Conservation (phyloP, 495 filamentous ascomycete genomes). For the Aspergillus olivimuriae region DNA sequence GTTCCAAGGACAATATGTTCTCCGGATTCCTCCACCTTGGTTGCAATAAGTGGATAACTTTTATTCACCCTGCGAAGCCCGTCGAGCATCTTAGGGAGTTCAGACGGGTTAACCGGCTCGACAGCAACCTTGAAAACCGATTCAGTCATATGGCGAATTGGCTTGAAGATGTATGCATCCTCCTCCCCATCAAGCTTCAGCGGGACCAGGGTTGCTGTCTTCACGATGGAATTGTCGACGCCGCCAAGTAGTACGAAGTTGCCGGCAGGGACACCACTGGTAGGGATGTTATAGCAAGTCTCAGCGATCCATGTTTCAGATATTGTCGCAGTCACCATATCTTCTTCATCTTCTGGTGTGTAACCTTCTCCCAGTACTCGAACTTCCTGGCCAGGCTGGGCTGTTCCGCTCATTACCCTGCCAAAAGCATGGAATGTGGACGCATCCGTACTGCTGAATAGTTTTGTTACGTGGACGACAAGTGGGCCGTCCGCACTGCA, state of each 20-base stretch:
- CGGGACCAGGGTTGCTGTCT: conserved; percentile 91
- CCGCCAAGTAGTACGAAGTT: conserved; percentile 88
- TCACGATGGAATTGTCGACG: conserved; percentile 97
- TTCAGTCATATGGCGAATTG: conserved; percentile 90
- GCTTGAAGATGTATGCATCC: conserved; percentile 90
- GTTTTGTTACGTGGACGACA: conserved; percentile 84
- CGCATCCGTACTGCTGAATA: conserved; percentile 85
- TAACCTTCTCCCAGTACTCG: conserved; percentile 94
- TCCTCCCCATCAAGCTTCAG: conserved; percentile 75
- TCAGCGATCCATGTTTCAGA: conserved; percentile 89
- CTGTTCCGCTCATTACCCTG: conserved; percentile 89
- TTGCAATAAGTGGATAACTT: conserved; percentile 88
- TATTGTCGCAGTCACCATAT: conserved; percentile 89
- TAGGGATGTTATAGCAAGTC: conserved; percentile 85
- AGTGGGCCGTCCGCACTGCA: conserved; percentile 90
- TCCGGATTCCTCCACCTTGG: conserved; percentile 97
- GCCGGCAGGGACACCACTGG: conserved; percentile 89
- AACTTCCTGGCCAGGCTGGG: conserved; percentile 71
- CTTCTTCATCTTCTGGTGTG: conserved; percentile 95
- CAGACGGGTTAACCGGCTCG: conserved; percentile 95
- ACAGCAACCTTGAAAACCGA: conserved; percentile 97
- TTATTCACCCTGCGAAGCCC: conserved; percentile 96
- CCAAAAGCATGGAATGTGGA: conserved; percentile 84
- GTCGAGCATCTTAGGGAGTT: conserved; percentile 98
- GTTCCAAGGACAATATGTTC: conserved; percentile 94